Evolutionary conservation across 495 filamentous ascomycete species (phyloP).

Genomic region (Platismatia glauca): DNA sequence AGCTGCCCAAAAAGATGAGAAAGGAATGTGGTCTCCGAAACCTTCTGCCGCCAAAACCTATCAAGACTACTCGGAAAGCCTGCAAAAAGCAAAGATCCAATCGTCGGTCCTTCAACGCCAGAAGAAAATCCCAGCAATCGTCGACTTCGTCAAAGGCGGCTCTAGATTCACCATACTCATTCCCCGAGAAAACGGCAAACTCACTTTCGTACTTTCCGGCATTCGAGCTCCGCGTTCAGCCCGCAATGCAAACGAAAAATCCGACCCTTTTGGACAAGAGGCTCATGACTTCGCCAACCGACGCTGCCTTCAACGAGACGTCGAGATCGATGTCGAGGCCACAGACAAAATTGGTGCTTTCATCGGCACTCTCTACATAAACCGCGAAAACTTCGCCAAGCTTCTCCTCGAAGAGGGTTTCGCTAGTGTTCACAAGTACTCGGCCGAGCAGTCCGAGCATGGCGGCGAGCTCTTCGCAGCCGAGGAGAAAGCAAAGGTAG

Average conservation of each 20-base stretch:
- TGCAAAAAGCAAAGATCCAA: slow-evolving; percentile 92
- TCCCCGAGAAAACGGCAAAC: slow-evolving; percentile 84
- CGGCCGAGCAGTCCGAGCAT: slow-evolving; percentile 89
- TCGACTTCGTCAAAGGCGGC: slow-evolving; percentile 94
- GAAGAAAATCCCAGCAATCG: slow-evolving; percentile 84
- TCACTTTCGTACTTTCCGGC: slow-evolving; percentile 90
- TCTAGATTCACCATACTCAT: slow-evolving; percentile 90
- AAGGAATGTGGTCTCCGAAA: slow-evolving; percentile 92
- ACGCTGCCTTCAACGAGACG: slow-evolving; percentile 86
- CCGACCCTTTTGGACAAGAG: slow-evolving; percentile 92
- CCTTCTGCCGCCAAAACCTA: slow-evolving; percentile 68
- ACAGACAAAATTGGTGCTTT: slow-evolving; percentile 96
- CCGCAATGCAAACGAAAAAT: slow-evolving; percentile 66
- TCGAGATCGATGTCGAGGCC: slow-evolving; percentile 91
- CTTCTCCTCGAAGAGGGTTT: slow-evolving; percentile 87
- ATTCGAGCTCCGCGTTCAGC: slow-evolving; percentile 88
- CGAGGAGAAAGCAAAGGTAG: slow-evolving; percentile 79
- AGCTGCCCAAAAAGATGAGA: slow-evolving; percentile 69
- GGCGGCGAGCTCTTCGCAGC: slow-evolving; percentile 79
- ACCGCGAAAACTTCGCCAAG: slow-evolving; percentile 94
- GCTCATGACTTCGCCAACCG: slow-evolving; percentile 82
- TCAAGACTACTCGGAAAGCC: slow-evolving; percentile 80
- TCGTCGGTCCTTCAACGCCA: slow-evolving; percentile 77
- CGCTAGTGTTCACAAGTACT: slow-evolving; percentile 85
- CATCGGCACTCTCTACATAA: slow-evolving; percentile 88